Evolutionary conservation across 2,329 filamentous ascomycete species (phyloP).

Genomic region (Truncatella angustata): DNA sequence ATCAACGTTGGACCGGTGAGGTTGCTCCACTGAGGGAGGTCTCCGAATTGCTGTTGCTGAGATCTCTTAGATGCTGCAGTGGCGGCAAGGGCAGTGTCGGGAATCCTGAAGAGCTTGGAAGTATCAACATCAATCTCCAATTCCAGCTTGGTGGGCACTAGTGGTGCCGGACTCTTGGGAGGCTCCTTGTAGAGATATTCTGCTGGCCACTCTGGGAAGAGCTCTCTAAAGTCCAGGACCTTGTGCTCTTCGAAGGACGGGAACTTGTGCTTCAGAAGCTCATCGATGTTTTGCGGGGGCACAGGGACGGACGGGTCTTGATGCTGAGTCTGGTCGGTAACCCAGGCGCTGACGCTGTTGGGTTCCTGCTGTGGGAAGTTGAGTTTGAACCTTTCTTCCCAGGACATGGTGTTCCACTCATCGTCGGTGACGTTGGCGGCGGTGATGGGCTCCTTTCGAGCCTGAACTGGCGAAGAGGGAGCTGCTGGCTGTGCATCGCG

Average conservation of each 20-base stretch:
- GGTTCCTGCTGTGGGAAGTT: conserved; percentile 45
- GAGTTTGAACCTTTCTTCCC: conserved; percentile 35
- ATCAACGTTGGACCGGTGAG: conserved; percentile 41
- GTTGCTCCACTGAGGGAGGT: conserved; percentile 47
- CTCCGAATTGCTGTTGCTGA: conserved; percentile 39
- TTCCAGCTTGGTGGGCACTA: conserved; percentile 83
- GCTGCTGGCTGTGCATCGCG: conserved; percentile 21
- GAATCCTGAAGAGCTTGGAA: conserved; percentile 80
- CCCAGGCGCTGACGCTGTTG: conserved; percentile 35
- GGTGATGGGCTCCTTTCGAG: conserved; percentile 5
- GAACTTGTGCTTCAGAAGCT: conserved; percentile 76
- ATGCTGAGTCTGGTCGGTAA: conserved; percentile 38
- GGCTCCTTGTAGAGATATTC: conserved; percentile 78
- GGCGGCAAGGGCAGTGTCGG: conserved; percentile 51
- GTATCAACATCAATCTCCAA: conserved; percentile 85
- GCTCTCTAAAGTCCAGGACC: conserved; percentile 74
- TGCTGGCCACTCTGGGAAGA: conserved; percentile 79
- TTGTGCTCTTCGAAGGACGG: conserved; percentile 76
- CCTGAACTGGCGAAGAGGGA: conserved; percentile 6
- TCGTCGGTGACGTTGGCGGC: conserved; percentile 28
- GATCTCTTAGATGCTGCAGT: conserved; percentile 54
- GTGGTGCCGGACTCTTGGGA: conserved; percentile 59
- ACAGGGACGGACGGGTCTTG: conserved; percentile 65
- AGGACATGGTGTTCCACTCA: conserved; percentile 32
- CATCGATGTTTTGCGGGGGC: conserved; percentile 69